Evolutionary conservation across 2,329 filamentous ascomycete species (phyloP).

Genomic region (Diplodia mutila): DNA sequence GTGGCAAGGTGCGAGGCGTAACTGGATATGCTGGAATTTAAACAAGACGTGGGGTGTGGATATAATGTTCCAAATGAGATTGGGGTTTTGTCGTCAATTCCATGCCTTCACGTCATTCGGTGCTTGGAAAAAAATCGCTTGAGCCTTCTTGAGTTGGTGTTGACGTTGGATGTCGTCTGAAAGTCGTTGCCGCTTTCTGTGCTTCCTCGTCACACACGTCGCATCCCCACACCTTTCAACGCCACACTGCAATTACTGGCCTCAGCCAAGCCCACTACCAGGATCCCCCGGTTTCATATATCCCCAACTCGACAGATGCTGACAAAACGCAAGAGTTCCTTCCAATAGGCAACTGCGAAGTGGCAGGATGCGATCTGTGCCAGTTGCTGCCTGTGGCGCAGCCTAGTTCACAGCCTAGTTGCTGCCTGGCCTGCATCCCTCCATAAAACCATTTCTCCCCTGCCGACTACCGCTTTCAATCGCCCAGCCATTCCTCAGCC

Average conservation of each 20-base stretch:
- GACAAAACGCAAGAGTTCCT: not conserved
- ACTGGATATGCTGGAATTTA: no score
- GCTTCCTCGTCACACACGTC: no score
- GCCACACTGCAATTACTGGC: not conserved
- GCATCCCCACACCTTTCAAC: not conserved
- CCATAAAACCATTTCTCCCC: not conserved
- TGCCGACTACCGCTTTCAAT: not conserved
- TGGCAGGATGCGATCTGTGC: constrained; percentile 1
- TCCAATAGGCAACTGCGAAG: not conserved
- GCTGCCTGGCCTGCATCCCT: constrained; percentile 17
- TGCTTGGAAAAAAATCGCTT: no score
- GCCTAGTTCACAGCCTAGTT: not conserved
- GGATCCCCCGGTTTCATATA: not conserved
- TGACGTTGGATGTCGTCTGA: not conserved
- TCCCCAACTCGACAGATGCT: not conserved
- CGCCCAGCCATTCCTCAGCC: not conserved
- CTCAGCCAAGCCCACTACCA: not conserved
- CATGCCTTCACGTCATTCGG: no score
- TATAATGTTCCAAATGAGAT: no score
- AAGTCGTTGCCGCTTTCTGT: not conserved
- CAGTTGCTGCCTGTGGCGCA: constrained; percentile 17
- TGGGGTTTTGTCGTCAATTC: no score
- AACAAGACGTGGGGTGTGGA: no score
- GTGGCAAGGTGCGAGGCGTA: no score
- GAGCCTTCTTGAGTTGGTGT: not conserved